Base-by-base conservation (phyloP, 768 basidiomycete species). In the Lyophyllum shimeji region DNA sequence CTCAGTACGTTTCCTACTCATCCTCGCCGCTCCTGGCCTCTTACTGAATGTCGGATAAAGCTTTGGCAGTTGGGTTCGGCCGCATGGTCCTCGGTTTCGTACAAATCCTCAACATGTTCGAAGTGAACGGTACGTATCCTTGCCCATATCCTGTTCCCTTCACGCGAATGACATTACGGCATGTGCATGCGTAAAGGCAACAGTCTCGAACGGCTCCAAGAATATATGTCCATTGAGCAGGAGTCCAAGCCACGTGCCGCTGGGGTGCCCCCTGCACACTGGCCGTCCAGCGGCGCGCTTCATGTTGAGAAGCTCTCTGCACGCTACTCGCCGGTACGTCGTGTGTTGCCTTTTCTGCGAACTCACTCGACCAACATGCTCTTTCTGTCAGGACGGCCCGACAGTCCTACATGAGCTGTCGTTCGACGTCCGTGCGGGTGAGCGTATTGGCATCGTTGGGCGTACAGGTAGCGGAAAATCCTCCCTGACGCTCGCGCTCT, bases 191-290 rank as follows among this genome's bases (percentile, higher is more conserved):
- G 34, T 31, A 6, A 40, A 59, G 58, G 58, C 8, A 52, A 49
- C 49, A 76, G 76, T 56, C 64, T 77, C 9, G 91, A 94, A 63
- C 86, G 93, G 55, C 83, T 93, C 1, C 79, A 86, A 43, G 85
- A 66, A 3, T 87, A 83, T 63, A 66, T 85, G 13, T 64, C 72
- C 29, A 83, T 85, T 52, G 84, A 85, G 33, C 81, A 83, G 45
- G 84, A 87, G 61, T 75, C 76, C 1, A 64, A 70, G 45, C 52
- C 74, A 1, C 70, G 69, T 0, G 53, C 66, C 4, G 51, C 58
- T 7, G 77, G 79, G 25, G 65, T 70, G 24, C 84, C 85, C 1
- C 84, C 86, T 0, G 85, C 85, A 0, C 76, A 82, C 53, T 88
- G 86, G 86, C 85, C 85, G 0, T 70, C 80, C 8, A 55, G 42